Evolutionary conservation across 164 flowering plant genomes (phyloP).

Genomic region (Nelumbo lutea): DNA sequence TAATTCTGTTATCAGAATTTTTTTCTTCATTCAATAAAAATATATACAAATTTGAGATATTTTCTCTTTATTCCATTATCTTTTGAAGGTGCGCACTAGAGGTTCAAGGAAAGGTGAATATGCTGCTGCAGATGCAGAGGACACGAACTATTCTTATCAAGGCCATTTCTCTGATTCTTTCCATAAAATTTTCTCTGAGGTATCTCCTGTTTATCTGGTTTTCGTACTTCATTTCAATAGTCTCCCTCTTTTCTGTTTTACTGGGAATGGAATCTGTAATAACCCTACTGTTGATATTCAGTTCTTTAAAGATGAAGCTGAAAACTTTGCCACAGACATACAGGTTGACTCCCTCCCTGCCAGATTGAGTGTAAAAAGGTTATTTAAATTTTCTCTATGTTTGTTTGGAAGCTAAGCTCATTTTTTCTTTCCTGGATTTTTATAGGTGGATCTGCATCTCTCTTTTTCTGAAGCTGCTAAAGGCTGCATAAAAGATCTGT

Average conservation of each 20-base stretch:
- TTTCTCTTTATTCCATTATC: constrained; percentile 8
- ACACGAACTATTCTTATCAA: constrained; percentile 37
- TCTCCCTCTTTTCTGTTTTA: background rate
- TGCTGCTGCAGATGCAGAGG: constrained; percentile 36
- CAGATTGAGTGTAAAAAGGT: background rate
- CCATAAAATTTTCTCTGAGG: constrained; percentile 85
- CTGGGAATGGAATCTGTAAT: background rate
- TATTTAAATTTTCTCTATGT: constrained; percentile 1
- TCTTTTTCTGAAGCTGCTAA: constrained; percentile 83
- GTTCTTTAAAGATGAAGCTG: constrained; percentile 73
- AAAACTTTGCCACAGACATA: constrained; percentile 50
- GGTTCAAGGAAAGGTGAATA: constrained; percentile 32
- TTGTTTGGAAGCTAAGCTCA: constrained; percentile 4
- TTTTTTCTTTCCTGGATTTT: constrained; percentile 8
- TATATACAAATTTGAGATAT: background rate
- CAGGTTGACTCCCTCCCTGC: constrained; percentile 39
- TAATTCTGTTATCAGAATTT: background rate
- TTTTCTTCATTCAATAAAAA: background rate
- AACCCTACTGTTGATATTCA: constrained; percentile 18
- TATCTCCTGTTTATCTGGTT: constrained; percentile 19
- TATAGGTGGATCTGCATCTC: constrained; percentile 67
- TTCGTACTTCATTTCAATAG: background rate
- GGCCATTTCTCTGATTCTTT: constrained; percentile 69
- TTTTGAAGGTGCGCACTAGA: constrained; percentile 25
- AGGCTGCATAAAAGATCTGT: constrained; percentile 74